Evolutionary conservation across 2,329 filamentous ascomycete species (phyloP).

Genomic region (Alternaria infectoria): DNA sequence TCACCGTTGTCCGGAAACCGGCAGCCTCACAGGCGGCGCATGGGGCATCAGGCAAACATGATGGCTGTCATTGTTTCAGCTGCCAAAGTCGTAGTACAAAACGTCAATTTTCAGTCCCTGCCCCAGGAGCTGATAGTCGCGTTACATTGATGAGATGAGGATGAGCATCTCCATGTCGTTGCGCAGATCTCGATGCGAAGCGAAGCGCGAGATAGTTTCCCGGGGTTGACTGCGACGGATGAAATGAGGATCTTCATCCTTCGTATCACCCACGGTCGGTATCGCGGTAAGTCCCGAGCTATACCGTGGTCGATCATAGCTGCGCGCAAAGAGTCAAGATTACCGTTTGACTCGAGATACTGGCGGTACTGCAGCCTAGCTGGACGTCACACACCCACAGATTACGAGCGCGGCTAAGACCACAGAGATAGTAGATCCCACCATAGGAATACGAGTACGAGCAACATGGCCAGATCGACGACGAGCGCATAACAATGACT

Average conservation of each 20-base stretch:
- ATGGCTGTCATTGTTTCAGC: neutral
- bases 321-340: neutral
- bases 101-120: neutral
- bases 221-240: neutral
- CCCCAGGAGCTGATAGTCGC: neutral
- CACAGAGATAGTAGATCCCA: neutral
- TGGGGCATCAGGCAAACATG: neutral
- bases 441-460: neutral
- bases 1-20: neutral
- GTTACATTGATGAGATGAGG: neutral
- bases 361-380: neutral
- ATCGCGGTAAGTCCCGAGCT: neutral
- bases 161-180: neutral
- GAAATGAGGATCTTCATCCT: neutral
- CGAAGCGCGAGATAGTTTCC: neutral
- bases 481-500: neutral
- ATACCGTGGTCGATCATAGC: neutral
- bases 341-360: neutral
- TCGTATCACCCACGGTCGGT: neutral
- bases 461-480: neutral
- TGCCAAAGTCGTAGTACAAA: neutral
- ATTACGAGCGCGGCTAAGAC: neutral
- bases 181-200: neutral
- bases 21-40: neutral
- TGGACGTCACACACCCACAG: neutral